Evolutionary conservation across 1,284 basidiomycete genomes (phyloP), one percentile per base, ranked within the genome.

Genomic region (Phaffia rhodozyma): DNA sequence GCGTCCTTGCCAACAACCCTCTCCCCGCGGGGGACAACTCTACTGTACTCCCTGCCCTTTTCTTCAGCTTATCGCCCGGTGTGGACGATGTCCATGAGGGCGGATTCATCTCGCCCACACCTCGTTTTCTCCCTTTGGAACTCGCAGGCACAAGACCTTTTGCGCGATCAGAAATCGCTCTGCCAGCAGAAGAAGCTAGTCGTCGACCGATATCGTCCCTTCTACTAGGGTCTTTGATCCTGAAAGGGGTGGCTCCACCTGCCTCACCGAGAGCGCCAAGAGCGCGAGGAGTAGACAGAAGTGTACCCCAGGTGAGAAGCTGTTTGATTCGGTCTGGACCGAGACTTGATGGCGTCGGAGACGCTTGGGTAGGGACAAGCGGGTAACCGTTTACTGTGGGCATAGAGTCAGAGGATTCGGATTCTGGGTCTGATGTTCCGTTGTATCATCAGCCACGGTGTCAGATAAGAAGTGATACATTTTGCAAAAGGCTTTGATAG

Each of bases 301-400:
- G 79, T 25, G 88, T 90, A 6, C 91, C 91, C 89, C 88, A 91
- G 11, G 91, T 96, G 86, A 94, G 89, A 25, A 96, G 82, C 68
- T 92, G 85, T 67, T 90, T 89, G 61, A 91, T 80, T 1, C 86
- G 85, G 9, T 76, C 76, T 0, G 86, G 81, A 0, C 86, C 86
- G 38, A 94, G 80, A 68, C 89, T 81, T 5, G 86, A 82, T 0
- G 90, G 86, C 6, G 86, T 87, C 1, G 89, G 90, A 0, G 89
- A 89, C 16, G 91, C 90, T n/a, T 91, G 74, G 65, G 82, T 82
- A n/a, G 89, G 84, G 11, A 94, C 83, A 29, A 92, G 83, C 1
- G 84, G 79, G 84, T 78, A 89, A 23, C 79, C 79, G 68, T 80
- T 78, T 62, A 79, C 78, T 25, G 77, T 80, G 5, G 87, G 77